Evolutionary conservation across 1,284 basidiomycete species (phyloP), one percentile per base, ranked within the genome.

Genomic region (Cutaneotrichosporon cavernicola): DNA sequence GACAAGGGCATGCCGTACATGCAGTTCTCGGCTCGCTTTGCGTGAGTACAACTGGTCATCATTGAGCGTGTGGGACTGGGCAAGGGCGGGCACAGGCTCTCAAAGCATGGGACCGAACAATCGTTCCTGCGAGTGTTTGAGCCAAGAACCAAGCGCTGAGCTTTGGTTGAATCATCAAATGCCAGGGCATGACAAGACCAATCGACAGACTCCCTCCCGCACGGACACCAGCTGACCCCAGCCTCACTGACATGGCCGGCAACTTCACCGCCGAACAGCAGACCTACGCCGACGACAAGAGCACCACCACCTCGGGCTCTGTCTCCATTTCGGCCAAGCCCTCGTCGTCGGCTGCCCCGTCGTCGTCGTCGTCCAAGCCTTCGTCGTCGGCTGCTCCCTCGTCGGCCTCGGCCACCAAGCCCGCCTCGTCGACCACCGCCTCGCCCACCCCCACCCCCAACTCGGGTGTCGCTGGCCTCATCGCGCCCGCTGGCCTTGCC

Each of bases 21-120:
- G 68, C 86, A 90, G 2, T 94, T 92, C 84, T 91, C 90, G n/a
- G 85, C 91, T 65, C 87, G 87, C 72, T 94, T 92, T 83, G 59
- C 68, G 73, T 74, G 38, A 70, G 74, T 70, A 32, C 26, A 30
- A 11, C 47, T 1, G 30, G n/a, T 26, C 26, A 26, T 26, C 26
- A 26, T 26, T 26, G 26, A 26, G 26, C 36, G 13, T 13, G 36
- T 9, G 36, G 9, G 36, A 13, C 2, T 40, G 38, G 38, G 10
- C 13, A 40, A 16, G 38, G 4, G 5, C 36, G 38, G 38, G 38
- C 38, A 40, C 38, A 10, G 9, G 38, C 38, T 26, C 26, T 26
- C 26, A 26, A 26, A 26, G 26, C 26, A 26, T 26, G 26, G 26
- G 26, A 3, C 26, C 26, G 26, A 16, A 14, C 38, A 40, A 40